These are phyloP conservation scores for Pichia heedii DNA, from an alignment of 805 yeast species.

Conservation along the genomic window DNA sequence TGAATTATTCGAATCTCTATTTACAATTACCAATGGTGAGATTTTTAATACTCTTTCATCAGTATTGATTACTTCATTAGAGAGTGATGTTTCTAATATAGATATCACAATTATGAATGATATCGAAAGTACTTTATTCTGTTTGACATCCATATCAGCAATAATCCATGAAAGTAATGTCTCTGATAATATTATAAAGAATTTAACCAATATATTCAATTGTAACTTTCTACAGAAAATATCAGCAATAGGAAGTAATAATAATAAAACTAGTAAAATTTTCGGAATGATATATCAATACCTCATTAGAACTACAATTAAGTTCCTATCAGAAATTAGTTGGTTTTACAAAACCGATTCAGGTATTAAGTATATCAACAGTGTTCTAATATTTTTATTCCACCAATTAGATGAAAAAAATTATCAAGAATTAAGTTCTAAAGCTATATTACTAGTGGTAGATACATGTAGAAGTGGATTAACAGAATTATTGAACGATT, in stretches of 20 bases:
- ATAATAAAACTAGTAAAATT: not conserved
- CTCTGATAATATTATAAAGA: slow-evolving; percentile 13
- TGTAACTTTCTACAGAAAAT: slow-evolving; percentile 23
- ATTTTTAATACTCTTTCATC: slow-evolving; percentile 38
- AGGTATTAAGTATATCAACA: slow-evolving; percentile 39
- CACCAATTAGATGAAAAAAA: slow-evolving; percentile 14
- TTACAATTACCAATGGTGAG: slow-evolving; percentile 51
- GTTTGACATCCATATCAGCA: slow-evolving; percentile 47
- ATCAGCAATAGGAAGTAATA: not conserved
- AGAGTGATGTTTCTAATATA: slow-evolving; percentile 15
- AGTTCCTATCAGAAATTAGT: slow-evolving; percentile 49
- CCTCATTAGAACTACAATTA: slow-evolving; percentile 42
- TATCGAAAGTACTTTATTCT: slow-evolving; percentile 54
- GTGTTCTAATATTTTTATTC: slow-evolving; percentile 42
- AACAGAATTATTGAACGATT: slow-evolving; percentile 34
- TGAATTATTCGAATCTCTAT: slow-evolving; percentile 67
- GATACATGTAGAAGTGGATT: slow-evolving; percentile 41
- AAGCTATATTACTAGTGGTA: slow-evolving; percentile 52
- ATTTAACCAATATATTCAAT: slow-evolving; percentile 22
- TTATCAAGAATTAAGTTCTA: slow-evolving; percentile 31
- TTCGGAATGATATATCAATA: slow-evolving; percentile 9
- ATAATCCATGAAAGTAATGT: slow-evolving; percentile 35
- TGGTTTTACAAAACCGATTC: slow-evolving; percentile 43
- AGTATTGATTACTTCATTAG: slow-evolving; percentile 25
- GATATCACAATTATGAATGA: slow-evolving; percentile 18